A percentile compares a stretch with the other conserved stretches of the same genome.
Evolutionary conservation across 768 basidiomycete species (phyloP).

Genomic region (Crassisporium funariophilum): DNA sequence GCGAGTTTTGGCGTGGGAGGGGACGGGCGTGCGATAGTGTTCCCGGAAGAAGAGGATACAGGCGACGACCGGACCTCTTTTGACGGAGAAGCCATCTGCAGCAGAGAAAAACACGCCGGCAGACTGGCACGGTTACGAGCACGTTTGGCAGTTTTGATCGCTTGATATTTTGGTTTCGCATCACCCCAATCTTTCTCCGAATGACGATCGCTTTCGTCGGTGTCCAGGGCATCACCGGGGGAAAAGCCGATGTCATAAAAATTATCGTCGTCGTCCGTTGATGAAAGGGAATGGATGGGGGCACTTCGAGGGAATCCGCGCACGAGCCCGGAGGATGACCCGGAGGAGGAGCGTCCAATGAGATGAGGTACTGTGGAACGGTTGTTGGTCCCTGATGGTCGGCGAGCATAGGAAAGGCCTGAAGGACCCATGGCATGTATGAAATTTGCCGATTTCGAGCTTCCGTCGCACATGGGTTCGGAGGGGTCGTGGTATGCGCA

Average conservation of each 20-base stretch:
- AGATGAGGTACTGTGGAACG: constrained; percentile 59
- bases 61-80: constrained; percentile 39
- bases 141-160: constrained; percentile 44
- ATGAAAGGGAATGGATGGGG: constrained; percentile 39
- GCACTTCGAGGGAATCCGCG: constrained; percentile 45
- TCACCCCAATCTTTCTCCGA: constrained; percentile 26
- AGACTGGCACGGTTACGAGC: constrained; percentile 71
- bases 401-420: constrained; percentile 64
- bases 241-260: constrained; percentile 42
- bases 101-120: constrained; percentile 74
- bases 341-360: constrained; percentile 55
- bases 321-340: constrained; percentile 38
- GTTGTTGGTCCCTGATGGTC: constrained; percentile 73
- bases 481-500: constrained; percentile 39
- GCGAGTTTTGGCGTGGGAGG: constrained; percentile 63
- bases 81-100: constrained; percentile 50
- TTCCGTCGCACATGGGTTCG: constrained; percentile 41
- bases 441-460: constrained; percentile 43
- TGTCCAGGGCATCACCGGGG: constrained; percentile 38
- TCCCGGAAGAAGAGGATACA: constrained; percentile 48
- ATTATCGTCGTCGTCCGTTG: constrained; percentile 49
- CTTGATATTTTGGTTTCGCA: constrained; percentile 23
- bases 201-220: constrained; percentile 30
- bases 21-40: constrained; percentile 50
- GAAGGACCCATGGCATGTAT: constrained; percentile 40